These are phyloP conservation scores for Fomitopsis pulvina DNA, from an alignment of 768 basidiomycete species.

Conservation along the genomic window DNA sequence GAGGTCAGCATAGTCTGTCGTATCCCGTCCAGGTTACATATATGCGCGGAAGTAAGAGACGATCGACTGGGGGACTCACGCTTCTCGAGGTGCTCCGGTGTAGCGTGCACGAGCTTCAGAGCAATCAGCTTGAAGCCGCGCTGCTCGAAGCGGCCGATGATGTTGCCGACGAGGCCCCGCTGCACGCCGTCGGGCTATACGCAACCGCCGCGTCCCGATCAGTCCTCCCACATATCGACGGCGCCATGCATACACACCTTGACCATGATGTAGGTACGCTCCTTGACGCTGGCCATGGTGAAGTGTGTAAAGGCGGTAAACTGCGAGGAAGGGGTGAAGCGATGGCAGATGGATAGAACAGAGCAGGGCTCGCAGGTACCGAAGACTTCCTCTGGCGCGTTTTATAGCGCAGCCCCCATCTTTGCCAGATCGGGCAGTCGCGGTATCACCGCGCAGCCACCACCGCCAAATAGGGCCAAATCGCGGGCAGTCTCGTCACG, in stretches of 20 bases:
- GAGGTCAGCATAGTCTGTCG: conserved; percentile 97
- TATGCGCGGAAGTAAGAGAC: too few species aligned
- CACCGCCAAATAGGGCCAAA: conserved; percentile 39
- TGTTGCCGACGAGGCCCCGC: conserved; percentile 90
- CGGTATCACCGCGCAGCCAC: conserved; percentile 16
- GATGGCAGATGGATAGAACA: conserved; percentile 24
- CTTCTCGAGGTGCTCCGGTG: conserved; percentile 82
- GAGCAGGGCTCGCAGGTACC: conserved; percentile 19
- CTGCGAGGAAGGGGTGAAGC: conserved; percentile 13
- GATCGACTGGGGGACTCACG: conserved; percentile 49
- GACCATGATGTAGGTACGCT: conserved; percentile 99
- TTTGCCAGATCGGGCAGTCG: conserved; percentile 18
- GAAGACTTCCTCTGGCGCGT: conserved; percentile 13
- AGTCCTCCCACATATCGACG: background rate
- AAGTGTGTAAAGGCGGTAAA: conserved; percentile 17
- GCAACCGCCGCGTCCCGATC: background rate
- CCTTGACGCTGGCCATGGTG: conserved; percentile 38
- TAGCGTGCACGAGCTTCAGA: conserved; percentile 82
- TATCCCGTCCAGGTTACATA: too few species aligned
- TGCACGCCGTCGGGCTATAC: conserved; percentile 96
- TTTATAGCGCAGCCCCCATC: conserved; percentile 22
- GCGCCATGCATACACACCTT: conserved; percentile 50
- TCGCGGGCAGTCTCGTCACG: conserved; percentile 22
- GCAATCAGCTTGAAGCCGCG: conserved; percentile 97
- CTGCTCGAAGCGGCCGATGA: conserved; percentile 94